Evolutionary conservation across 2,329 filamentous ascomycete genomes (phyloP), one percentile per base, ranked within the genome.

Genomic region (Colletotrichum chlorophyti): DNA sequence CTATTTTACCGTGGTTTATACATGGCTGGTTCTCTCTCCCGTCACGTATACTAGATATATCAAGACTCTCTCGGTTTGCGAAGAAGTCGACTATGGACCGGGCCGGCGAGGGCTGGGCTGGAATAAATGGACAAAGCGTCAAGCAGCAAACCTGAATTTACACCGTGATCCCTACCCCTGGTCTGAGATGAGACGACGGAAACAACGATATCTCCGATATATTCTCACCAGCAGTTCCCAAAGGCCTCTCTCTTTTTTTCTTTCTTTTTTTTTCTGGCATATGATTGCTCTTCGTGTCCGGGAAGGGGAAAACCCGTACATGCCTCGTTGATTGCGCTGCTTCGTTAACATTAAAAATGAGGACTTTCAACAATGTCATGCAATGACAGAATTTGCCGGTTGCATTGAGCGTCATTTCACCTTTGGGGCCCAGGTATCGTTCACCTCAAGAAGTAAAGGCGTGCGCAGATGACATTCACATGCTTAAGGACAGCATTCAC

Each of bases 81-180:
- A 23, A 51, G 24, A 17, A 11, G 23, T 15, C 38, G 19, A 26
- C 37, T 29, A 58, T 57, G 53, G 40, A 60, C 40, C 53, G 58
- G 46, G 38, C 58, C 53, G 58, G 37, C 41, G 43, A 57, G 43
- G 45, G 45, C n/a, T n/a, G n/a, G n/a, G n/a, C n/a, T n/a, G n/a
- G 38, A 37, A 34, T n/a, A 29, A 21, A 31, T 17, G 45, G 57
- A 55, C 52, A 51, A 58, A 60, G 53, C 57, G 53, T 58, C 45
- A 51, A 60, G 57, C 52, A 60, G 32, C 15, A 60, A 29, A 40
- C 38, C 57, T 58, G 53, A 51, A 52, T 60, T 52, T 45, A 38
- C 53, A 38, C 24, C 24, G 10, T 26, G 23, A 52, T 34, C 53
- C 58, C 58, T 47, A 47, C 38, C 21, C 32, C 57, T 37, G 32